Base-by-base conservation (phyloP, 805 yeast species). In the Ascoidea rubescens region DNA sequence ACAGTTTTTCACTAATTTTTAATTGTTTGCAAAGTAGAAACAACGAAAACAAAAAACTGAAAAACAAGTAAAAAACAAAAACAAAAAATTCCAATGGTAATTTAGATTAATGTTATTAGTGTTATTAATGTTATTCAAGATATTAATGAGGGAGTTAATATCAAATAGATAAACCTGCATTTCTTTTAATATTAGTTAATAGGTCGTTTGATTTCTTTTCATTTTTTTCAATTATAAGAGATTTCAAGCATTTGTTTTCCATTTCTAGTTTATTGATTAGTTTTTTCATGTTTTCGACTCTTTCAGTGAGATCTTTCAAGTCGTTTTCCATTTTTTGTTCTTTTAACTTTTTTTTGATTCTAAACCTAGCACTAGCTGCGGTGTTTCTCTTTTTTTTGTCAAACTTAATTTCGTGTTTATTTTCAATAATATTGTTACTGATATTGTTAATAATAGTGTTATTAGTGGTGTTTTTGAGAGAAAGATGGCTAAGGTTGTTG, bases 331-430 rank as follows among this genome's bases (percentile, higher is more conserved):
- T 74, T 59, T 78, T 78, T 58, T 72, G 74, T 57, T 79, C 84
- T 61, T 71, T 78, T 55, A 73, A 59, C 61, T 79, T 80, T 71
- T 79, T 79, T 65, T 80, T 81, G 47, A 77, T 69, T 57, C 87
- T 65, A 64, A 81, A 81, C 51, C 84, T 65, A 0, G 86, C 86
- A 48, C 80, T 73, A 0, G 87, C 87, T 4, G 80, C 79, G 1
- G 86, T 78, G 60, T 79, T 80, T 56, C 84, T 68, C 53, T 76
- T 68, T 55, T 80, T 70, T 60, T 79, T 80, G 55, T 78, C 82
- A 5, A 51, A 50, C 44, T 58, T 59, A 5, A 44, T 42, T 42
- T n/a, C n/a, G 44, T 21, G 28, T 21, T 21, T 21, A 21, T 21
- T 21, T 21, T 21, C 28, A 21, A 21, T 21, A 21, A 21, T 21